A percentile compares a stretch with the other conserved stretches of the same genome.
These are phyloP conservation scores for Cryoendolithus antarcticus DNA, from an alignment of 2,329 filamentous ascomycete genomes.

Conservation along the genomic window DNA sequence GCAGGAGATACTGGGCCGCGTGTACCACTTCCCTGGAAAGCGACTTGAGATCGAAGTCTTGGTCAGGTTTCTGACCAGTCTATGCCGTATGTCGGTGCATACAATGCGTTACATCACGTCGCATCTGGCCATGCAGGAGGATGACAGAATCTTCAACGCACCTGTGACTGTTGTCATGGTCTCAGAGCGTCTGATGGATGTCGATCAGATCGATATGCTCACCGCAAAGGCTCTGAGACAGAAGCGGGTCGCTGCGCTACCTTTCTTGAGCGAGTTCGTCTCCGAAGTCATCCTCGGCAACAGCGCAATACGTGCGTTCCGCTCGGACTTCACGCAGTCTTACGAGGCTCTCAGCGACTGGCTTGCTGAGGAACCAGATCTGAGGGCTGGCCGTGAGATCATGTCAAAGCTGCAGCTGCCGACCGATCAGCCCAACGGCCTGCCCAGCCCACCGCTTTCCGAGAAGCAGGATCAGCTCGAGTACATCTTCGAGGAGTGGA, in stretches of 20 bases:
- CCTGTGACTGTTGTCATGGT: conserved; percentile 49
- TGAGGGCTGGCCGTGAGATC: conserved; percentile 56
- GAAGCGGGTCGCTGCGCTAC: conserved; percentile 58
- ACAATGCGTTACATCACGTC: conserved; percentile 43
- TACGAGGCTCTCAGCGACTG: conserved; percentile 71
- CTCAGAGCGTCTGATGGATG: conserved; percentile 47
- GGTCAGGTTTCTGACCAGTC: conserved; percentile 46
- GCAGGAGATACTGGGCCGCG: conserved; percentile 29
- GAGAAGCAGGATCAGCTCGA: conserved; percentile 72
- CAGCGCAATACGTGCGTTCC: conserved; percentile 57
- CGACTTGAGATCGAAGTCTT: conserved; percentile 52
- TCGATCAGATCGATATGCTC: conserved; percentile 47
- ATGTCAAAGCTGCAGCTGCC: conserved; percentile 51
- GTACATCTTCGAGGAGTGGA: conserved; percentile 94
- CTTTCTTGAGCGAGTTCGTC: conserved; percentile 68
- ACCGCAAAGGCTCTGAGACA: conserved; percentile 61
- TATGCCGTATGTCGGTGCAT: conserved; percentile 49
- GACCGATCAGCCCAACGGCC: conserved; percentile 43
- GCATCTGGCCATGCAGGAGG: conserved; percentile 40
- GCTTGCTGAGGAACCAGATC: conserved; percentile 60
- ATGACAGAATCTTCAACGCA: conserved; percentile 51
- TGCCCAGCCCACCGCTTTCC: conserved; percentile 43
- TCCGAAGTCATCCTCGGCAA: conserved; percentile 69
- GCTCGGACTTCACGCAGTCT: conserved; percentile 75
- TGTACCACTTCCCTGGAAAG: conserved; percentile 43